Conservation (phyloP, 2,329 filamentous ascomycete genomes). For the Pseudogymnoascus sp. region DNA sequence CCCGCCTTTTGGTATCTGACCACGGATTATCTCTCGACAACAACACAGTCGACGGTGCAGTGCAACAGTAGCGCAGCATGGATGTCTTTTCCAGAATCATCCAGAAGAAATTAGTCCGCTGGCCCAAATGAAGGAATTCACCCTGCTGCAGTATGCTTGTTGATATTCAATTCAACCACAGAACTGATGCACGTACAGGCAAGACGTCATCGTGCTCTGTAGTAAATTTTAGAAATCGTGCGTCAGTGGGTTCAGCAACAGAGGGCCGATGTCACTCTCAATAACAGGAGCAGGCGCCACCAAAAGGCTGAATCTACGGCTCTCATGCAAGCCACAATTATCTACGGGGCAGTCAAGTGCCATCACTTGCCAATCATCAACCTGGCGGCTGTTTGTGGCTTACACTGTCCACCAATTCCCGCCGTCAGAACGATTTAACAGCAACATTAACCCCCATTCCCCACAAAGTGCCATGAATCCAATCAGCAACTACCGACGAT, state of each 20-base stretch:
- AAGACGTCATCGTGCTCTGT: not conserved
- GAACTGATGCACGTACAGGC: not conserved
- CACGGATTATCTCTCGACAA: not conserved
- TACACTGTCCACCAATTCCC: conserved; percentile 2
- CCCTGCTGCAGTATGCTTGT: not conserved
- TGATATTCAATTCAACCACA: not conserved
- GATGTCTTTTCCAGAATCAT: not conserved
- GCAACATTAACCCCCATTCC: not conserved
- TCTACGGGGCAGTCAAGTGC: not conserved
- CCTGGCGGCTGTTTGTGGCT: not conserved
- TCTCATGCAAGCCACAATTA: not conserved
- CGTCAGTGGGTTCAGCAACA: not conserved
- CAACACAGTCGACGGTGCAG: not conserved
- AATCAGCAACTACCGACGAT: conserved; percentile 6
- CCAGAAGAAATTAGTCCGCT: not conserved
- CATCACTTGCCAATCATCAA: not conserved
- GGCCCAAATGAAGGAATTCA: not conserved
- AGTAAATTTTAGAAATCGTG: not conserved
- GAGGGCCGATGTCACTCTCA: not conserved
- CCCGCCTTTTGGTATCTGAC: not conserved
- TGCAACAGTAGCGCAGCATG: not conserved
- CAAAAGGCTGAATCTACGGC: conserved; percentile 1
- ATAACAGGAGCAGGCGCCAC: not conserved
- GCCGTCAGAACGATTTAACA: not conserved
- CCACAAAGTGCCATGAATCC: conserved; percentile 5